These are phyloP conservation scores for Aspergillus sp. DNA, from an alignment of 2,329 filamentous ascomycete genomes.

Conservation along the genomic window DNA sequence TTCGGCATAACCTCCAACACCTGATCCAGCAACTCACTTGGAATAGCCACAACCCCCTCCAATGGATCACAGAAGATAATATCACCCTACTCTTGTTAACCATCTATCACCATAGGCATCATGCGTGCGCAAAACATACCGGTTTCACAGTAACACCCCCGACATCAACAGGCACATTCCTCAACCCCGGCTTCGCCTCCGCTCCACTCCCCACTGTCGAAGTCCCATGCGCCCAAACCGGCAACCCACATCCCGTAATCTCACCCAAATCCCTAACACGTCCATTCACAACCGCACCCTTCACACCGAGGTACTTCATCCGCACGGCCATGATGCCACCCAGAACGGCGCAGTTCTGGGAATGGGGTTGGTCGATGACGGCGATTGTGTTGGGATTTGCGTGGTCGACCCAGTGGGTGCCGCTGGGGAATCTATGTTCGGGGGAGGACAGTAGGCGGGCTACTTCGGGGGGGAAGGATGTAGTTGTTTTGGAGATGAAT, in stretches of 20 bases:
- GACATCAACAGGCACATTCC: conserved; percentile 36
- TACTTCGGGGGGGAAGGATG: conserved; percentile 33
- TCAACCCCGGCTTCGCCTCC: conserved; percentile 36
- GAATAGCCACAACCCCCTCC: conserved; percentile 66
- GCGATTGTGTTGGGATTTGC: conserved; percentile 55
- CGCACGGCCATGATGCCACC: conserved; percentile 71
- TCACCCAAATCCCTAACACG: conserved; percentile 61
- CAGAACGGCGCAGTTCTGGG: conserved; percentile 62
- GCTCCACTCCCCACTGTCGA: conserved; percentile 42
- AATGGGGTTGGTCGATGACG: conserved; percentile 58
- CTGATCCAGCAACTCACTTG: conserved; percentile 51
- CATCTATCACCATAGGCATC: background rate
- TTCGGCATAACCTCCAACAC: conserved; percentile 56
- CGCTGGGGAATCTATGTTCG: conserved; percentile 50
- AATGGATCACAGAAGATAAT: conserved; percentile 62
- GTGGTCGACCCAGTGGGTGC: conserved; percentile 63
- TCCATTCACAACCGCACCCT: conserved; percentile 61
- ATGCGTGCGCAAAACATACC: conserved; percentile 20
- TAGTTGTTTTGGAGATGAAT: conserved; percentile 53
- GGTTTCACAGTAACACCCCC: conserved; percentile 37
- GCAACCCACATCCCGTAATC: conserved; percentile 49
- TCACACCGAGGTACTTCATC: conserved; percentile 56
- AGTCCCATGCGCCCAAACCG: conserved; percentile 44
- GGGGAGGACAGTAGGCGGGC: conserved; percentile 6
- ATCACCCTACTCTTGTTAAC: conserved; percentile 46